Evolutionary conservation across 148 eudicot species (phyloP), one percentile per base, ranked within the genome.

Genomic region (Rhododendron vialii): DNA sequence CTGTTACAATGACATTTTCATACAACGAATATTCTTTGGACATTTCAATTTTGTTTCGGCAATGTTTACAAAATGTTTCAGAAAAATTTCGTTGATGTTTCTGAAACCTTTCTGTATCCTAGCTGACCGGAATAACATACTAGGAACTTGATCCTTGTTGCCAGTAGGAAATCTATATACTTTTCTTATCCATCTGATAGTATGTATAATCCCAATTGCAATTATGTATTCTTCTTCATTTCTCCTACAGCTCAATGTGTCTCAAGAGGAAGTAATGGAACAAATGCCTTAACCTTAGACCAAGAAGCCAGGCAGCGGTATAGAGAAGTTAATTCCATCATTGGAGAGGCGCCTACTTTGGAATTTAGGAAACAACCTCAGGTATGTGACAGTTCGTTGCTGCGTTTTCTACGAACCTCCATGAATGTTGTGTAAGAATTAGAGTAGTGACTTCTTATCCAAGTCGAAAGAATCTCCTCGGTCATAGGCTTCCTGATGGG

Each of bases 91-190:
- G 33, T 9, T 11, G 33, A 59, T 59, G 65, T 22, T 59, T 59
- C 65, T 0, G 26, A 22, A 59, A 59, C 65, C 65, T 20, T 59
- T 67, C 15, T 12, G 18, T 71, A 71, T 14, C 76, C 38, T 71
- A 71, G 76, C 41, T 71, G 76, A 71, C 18, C 8, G 1, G 76
- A 71, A 71, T 33, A 71, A 13, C 76, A 14, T 30, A 71, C 20
- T 5, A 2, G 41, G 8, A 71, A 71, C 3, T 71, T 71, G 76
- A 15, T 30, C 20, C 76, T 71, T 71, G 76, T 5, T 30, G 76
- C 76, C 18, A 71, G 76, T 13, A 71, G 18, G 74, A 89, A 85
- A 74, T 43, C 45, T 22, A 82, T 86, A 80, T 67, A 69, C 82
- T 85, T 48, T 48, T 77, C 76, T 12, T 7, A 20, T 61, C 10